These are phyloP conservation scores for Theileria parva DNA, from an alignment of 169 alveolate genomes.

Conservation along the genomic window DNA sequence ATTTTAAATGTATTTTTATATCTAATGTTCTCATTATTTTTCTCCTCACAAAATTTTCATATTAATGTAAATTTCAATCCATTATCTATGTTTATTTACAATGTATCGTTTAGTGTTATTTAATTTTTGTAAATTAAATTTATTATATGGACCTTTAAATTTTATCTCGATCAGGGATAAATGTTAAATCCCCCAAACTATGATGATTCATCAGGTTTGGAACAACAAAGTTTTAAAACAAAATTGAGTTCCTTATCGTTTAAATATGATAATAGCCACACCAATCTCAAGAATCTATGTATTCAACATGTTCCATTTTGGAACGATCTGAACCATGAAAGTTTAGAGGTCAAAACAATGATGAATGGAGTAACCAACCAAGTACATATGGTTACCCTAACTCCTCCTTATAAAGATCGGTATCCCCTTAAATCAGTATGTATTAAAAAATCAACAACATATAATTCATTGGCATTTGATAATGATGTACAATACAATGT, in stretches of 20 bases:
- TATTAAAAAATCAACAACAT: slow-evolving; percentile 68
- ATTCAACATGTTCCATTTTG: slow-evolving; percentile 29
- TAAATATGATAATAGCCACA: not conserved
- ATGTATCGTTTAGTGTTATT: not conserved
- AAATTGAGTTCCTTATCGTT: not conserved
- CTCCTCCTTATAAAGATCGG: not conserved
- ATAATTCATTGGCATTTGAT: slow-evolving; percentile 68
- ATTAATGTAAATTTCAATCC: too few relatives aligned
- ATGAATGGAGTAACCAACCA: slow-evolving; percentile 2
- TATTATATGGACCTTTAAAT: not conserved
- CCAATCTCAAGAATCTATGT: slow-evolving; percentile 11
- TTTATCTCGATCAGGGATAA: not conserved
- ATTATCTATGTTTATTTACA: too few relatives aligned
- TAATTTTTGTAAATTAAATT: too few relatives aligned
- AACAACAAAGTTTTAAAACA: not conserved
- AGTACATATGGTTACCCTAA: not conserved
- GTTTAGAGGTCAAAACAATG: not conserved
- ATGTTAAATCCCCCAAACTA: not conserved
- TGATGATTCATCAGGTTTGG: not conserved
- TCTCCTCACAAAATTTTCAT: too few relatives aligned
- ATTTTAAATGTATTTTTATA: too few relatives aligned
- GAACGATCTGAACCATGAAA: not conserved
- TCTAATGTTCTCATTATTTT: too few relatives aligned
- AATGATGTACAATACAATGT: slow-evolving; percentile 67
- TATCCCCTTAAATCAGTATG: slow-evolving; percentile 33